These are phyloP conservation scores for Arthrinium phaeospermum DNA, from an alignment of 2,329 filamentous ascomycete genomes.

Conservation along the genomic window DNA sequence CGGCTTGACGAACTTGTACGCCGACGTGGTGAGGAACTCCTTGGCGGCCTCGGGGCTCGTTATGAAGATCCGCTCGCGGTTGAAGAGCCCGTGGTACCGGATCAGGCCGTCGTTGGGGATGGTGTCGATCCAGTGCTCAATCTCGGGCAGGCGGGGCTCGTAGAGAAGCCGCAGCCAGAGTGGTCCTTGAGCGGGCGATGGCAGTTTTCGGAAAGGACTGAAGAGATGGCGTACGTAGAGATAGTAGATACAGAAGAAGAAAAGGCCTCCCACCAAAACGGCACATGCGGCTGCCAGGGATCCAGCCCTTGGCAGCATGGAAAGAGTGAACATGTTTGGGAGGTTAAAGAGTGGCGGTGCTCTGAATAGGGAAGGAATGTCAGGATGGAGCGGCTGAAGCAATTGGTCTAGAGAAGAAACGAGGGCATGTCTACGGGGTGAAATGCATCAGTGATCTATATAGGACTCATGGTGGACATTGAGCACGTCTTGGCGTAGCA, in stretches of 20 bases:
- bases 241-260: neutral
- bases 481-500: neutral
- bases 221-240: neutral
- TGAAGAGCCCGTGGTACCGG: slow-evolving; percentile 1
- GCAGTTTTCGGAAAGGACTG: neutral
- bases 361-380: neutral
- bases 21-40: slow-evolving; percentile 8
- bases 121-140: slow-evolving; percentile 7
- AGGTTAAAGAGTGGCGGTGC: neutral
- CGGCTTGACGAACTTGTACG: slow-evolving; percentile 19
- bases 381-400: neutral
- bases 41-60: neutral
- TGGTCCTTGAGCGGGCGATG: neutral
- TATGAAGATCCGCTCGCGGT: slow-evolving; percentile 4
- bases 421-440: neutral
- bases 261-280: neutral
- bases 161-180: neutral
- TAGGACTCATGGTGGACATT: neutral
- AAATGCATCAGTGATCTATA: neutral
- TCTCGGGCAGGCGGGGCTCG: neutral
- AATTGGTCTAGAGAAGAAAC: neutral
- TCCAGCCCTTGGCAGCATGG: neutral
- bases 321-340: neutral
- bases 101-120: slow-evolving; percentile 17
- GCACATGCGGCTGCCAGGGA: neutral